Base-by-base conservation (phyloP, 2,329 filamentous ascomycete species). In the Penicillium sp. region DNA sequence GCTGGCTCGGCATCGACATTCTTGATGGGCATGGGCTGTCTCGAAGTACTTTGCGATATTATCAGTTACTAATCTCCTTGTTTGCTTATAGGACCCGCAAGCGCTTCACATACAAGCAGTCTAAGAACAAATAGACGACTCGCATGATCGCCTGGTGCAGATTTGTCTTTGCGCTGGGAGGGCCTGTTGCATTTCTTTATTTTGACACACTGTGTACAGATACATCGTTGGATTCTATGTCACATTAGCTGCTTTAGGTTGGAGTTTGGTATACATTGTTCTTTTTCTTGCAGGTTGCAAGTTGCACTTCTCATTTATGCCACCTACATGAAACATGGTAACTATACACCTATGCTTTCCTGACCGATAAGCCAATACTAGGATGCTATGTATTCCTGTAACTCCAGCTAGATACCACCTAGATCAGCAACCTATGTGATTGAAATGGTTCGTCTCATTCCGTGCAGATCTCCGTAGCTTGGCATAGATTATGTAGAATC, bases 31-130 rank as follows among this genome's bases (percentile, higher is more conserved):
- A 19, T 22, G 13, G 12, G 6, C 33, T 14, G 16, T 9, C 10
- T 30, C 7, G 11, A 4, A 2, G 8, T 29, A n/a, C 2, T 12
- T 11, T 18, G 25, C 28, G 11, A 14, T 41, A 3, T 35, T 19
- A 12, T 18, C 4, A 25, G 8, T 27, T 27, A 8, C 44, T 47
- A n/a, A 35, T 34, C 6, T 7, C 34, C 2, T 19, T 39, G 14
- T 31, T 36, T 35, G 35, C 16, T 38, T 8, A 46, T 60, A 87
- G 84, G 53, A 88, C 84, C 46, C 76, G 84, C 60, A 87, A 86
- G 71, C 74, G 75, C 36, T 87, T 87, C 70, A 76, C 75, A 25
- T 87, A 86, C 67, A 86, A 84, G 72, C 76, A 80, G 72, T 84
- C 81, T 52, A 87, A 87, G 79, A 87, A 87, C 70, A 86, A 80